Conservation (phyloP, 352 stramenopile species). For the Saprolegnia diclina region DNA sequence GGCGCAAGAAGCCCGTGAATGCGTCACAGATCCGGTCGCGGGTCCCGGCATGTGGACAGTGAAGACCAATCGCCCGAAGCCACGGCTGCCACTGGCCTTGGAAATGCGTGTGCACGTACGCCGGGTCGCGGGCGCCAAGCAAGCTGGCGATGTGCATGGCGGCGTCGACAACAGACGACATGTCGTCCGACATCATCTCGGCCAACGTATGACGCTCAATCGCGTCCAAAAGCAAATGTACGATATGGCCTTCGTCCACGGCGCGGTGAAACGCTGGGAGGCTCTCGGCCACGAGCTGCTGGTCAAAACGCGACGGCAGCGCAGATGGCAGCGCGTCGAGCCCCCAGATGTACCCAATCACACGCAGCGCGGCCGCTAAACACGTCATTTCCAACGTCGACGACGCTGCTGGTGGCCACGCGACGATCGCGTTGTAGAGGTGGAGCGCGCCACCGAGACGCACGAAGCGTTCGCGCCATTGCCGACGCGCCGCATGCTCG, state of each 20-base stretch:
- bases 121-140: neutral
- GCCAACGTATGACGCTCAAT: no score
- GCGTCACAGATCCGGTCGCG: neutral
- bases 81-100: neutral
- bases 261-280: constrained; percentile 6
- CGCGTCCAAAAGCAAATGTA: neutral
- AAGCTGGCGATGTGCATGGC: neutral
- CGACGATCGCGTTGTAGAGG: constrained; percentile 39
- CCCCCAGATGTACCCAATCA: constrained; percentile 30
- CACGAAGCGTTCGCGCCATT: constrained; percentile 76
- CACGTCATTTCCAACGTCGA: constrained; percentile 38
- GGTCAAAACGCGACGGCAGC: constrained; percentile 4
- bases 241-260: neutral
- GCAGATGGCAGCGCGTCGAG: constrained; percentile 28
- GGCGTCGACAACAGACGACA: neutral
- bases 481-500: constrained; percentile 37
- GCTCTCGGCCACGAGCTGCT: neutral
- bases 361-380: constrained; percentile 38
- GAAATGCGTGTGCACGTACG: neutral
- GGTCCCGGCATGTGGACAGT: neutral
- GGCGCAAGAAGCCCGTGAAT: neutral
- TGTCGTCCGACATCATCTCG: neutral
- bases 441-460: constrained; percentile 48
- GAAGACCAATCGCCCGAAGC: neutral
- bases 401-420: constrained; percentile 26